phyloP scores from a whole-genome alignment of 768 basidiomycete species.

The Russula sp. region DNA sequence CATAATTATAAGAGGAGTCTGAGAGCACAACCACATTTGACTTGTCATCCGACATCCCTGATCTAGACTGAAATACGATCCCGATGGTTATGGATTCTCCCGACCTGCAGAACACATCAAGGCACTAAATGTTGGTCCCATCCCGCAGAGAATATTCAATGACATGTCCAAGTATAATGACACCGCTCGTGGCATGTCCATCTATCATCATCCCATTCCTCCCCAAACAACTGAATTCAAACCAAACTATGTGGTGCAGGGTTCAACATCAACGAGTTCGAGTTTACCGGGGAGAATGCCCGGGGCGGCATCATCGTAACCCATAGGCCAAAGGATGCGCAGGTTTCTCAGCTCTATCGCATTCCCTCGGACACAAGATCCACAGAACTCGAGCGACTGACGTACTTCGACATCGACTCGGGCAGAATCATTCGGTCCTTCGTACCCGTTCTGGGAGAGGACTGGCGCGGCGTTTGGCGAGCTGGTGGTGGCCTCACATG shows the following conservation, averaged over 20 bases:
- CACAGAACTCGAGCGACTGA: conserved; percentile 30
- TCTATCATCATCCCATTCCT: not conserved
- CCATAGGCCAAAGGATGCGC: conserved; percentile 36
- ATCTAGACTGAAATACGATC: not conserved
- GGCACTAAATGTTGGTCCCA: conserved; percentile 30
- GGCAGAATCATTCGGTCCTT: conserved; percentile 32
- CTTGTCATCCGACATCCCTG: not conserved
- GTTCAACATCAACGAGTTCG: conserved; percentile 2
- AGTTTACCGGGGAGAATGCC: conserved; percentile 7
- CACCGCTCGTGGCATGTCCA: conserved; percentile 28
- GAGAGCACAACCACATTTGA: too few relatives aligned
- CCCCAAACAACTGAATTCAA: not conserved
- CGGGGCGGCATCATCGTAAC: conserved; percentile 28
- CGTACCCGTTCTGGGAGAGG: conserved; percentile 32
- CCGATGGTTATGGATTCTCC: conserved; percentile 28
- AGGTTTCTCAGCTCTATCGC: conserved; percentile 33
- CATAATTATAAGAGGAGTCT: too few relatives aligned
- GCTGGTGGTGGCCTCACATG: conserved; percentile 32
- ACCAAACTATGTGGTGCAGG: not conserved
- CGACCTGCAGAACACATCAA: conserved; percentile 35
- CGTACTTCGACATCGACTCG: conserved; percentile 34
- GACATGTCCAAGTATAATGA: conserved; percentile 36
- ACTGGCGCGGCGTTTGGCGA: conserved; percentile 35
- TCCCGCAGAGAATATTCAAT: conserved; percentile 31
- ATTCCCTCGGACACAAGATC: conserved; percentile 27